Evolutionary conservation across 192 early-diverging fungal species (phyloP).

Genomic region (Obelidium mucronatum): DNA sequence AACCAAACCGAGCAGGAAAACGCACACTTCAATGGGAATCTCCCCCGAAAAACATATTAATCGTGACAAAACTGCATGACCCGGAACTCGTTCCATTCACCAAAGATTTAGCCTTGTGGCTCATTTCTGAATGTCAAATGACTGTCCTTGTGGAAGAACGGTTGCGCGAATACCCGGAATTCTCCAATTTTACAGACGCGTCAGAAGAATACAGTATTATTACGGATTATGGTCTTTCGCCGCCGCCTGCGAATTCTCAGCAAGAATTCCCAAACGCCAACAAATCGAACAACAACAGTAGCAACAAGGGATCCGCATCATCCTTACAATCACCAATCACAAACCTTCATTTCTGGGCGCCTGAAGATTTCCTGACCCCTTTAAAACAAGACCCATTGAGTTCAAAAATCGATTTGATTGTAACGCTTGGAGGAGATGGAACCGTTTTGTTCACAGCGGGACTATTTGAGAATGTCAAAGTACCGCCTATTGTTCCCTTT

Average conservation of each 20-base stretch:
- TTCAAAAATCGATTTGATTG: conserved; percentile 76
- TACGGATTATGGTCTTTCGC: conserved; percentile 16
- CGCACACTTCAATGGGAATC: conserved; percentile 52
- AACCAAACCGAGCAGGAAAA: conserved; percentile 45
- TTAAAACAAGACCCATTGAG: conserved; percentile 8
- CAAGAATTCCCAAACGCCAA: not conserved
- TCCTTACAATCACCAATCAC: not conserved
- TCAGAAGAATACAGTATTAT: conserved; percentile 29
- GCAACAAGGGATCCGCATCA: not conserved
- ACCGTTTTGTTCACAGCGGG: conserved; percentile 95
- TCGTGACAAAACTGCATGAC: conserved; percentile 58
- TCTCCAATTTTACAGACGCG: conserved; percentile 17
- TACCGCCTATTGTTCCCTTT: conserved; percentile 92
- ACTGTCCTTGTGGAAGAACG: conserved; percentile 47
- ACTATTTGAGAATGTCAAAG: conserved; percentile 72
- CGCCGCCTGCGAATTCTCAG: not conserved
- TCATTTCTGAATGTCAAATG: conserved; percentile 40
- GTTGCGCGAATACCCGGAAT: conserved; percentile 40
- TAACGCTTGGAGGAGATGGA: conserved; percentile 97
- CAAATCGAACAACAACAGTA: not conserved
- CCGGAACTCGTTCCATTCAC: conserved; percentile 45
- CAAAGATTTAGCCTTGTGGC: conserved; percentile 48
- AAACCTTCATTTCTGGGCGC: conserved; percentile 26
- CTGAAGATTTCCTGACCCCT: conserved; percentile 23
- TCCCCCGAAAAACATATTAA: conserved; percentile 49